Evolutionary conservation across 2,329 filamentous ascomycete genomes (phyloP), one percentile per base, ranked within the genome.

Genomic region (Blastomyces parvus): DNA sequence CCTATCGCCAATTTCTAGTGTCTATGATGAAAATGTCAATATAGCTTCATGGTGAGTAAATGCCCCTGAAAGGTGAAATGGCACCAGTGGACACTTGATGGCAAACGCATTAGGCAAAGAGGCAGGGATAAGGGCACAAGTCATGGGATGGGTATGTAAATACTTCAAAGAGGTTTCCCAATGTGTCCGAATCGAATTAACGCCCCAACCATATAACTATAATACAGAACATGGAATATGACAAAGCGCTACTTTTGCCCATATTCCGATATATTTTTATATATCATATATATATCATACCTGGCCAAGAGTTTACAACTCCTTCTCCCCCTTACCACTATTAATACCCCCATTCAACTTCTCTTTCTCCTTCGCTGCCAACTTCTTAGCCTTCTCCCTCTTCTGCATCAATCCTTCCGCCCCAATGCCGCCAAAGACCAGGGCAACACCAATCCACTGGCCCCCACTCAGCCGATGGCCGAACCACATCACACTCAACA

Each of bases 401-500:
- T 89, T 83, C 63, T 89, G 88, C 71, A 97, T 90, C 67, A 85
- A 81, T 1, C 88, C 93, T 79, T 99, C 94, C 44, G 92, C 89
- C 38, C 91, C 94, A 72, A 99, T 92, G 60, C 93, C 94, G 33
- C 92, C 91, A 79, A 99, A 99, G 9, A 99, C 94, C 64, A 99
- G 81, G 0, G 84, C 88, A 40, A 99, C 92, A 66, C 94, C 94
- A 7, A 95, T 79, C 90, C 92, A 96, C 79, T 99, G 94, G 83
- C 93, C 95, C n/a, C 81, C 78, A 36, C 85, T 89, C 59, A 99
- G 83, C 66, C 84, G 85, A 76, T 99, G 94, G 36, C 94, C 94
- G 74, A 97, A 99, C 78, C 91, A 91, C 65, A 97, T 81, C 36
- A 99, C 94, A 62, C 91, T 96, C 60, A 97, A 82, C 64, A 97